phyloP scores from a whole-genome alignment of 305 asterid genomes.

The Euphrasia arctica region DNA sequence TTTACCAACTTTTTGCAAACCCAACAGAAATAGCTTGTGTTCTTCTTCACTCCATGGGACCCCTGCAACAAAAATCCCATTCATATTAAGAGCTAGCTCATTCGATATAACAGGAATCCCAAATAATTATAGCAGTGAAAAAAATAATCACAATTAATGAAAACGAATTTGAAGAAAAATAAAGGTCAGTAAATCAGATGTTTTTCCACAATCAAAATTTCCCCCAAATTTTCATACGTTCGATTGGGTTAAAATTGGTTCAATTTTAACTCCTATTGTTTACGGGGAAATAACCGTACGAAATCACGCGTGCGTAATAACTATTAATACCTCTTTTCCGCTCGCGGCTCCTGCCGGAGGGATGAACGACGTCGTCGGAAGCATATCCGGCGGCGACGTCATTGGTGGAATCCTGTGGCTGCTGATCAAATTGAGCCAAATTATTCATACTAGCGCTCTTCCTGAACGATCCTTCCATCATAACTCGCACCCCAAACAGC shows the following conservation, averaged over 20 bases:
- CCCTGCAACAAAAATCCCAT: slow-evolving; percentile 35
- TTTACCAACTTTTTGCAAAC: slow-evolving; percentile 89
- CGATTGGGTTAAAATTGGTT: not conserved
- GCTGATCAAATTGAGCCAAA: slow-evolving; percentile 62
- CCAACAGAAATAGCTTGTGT: slow-evolving; percentile 77
- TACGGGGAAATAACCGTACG: not conserved
- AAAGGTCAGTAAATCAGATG: too few species aligned
- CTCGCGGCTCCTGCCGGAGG: slow-evolving; percentile 72
- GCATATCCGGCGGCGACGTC: slow-evolving; percentile 72
- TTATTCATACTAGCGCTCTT: slow-evolving; percentile 91
- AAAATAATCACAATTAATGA: too few species aligned
- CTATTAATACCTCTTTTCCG: slow-evolving; percentile 69
- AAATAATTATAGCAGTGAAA: not conserved
- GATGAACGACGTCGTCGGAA: slow-evolving; percentile 92
- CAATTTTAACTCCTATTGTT: not conserved
- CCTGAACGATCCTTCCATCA: slow-evolving; percentile 77
- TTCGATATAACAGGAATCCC: not conserved
- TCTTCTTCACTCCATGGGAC: slow-evolving; percentile 96
- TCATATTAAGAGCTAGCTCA: too few species aligned
- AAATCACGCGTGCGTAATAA: not conserved
- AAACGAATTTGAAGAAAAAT: too few species aligned
- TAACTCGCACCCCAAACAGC: slow-evolving; percentile 88
- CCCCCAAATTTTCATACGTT: not conserved
- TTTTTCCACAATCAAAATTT: not conserved
- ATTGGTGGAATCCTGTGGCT: slow-evolving; percentile 56